Evolutionary conservation across 768 basidiomycete species (phyloP).

Genomic region (Calocera cornea): DNA sequence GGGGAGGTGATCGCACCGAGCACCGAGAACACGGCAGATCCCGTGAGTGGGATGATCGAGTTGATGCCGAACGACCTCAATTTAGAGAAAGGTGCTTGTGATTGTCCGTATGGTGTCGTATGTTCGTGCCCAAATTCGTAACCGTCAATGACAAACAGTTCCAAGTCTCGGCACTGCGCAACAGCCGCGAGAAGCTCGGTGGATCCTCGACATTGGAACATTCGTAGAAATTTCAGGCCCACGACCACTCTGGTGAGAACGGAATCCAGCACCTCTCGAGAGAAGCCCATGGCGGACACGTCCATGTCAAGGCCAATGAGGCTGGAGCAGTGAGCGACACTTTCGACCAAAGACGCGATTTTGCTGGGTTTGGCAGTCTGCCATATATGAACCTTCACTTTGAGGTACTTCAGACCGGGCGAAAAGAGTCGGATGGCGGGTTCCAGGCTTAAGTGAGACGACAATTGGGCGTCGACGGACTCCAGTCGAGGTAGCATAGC

Average conservation of each 20-base stretch:
- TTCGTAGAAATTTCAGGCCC: background rate
- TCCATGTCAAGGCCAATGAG: background rate
- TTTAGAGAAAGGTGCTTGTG: background rate
- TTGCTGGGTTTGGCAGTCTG: background rate
- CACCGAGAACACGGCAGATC: background rate
- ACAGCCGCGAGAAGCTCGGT: background rate
- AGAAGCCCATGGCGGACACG: background rate
- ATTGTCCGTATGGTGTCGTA: background rate
- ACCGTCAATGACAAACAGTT: background rate
- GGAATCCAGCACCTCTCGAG: background rate
- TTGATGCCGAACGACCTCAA: background rate
- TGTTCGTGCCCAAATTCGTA: background rate
- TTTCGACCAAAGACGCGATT: background rate
- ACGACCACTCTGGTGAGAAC: background rate
- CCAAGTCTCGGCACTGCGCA: background rate
- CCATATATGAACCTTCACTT: background rate
- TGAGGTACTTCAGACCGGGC: background rate
- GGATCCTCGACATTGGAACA: background rate
- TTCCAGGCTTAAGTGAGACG: background rate
- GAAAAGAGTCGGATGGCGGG: background rate
- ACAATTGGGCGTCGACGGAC: background rate
- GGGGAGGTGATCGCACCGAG: background rate
- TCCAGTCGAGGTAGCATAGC: background rate
- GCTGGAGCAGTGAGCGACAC: background rate
- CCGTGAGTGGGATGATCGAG: background rate